Conservation (phyloP, 1,139 yeast species). For the Sugiyamaella paludigena region DNA sequence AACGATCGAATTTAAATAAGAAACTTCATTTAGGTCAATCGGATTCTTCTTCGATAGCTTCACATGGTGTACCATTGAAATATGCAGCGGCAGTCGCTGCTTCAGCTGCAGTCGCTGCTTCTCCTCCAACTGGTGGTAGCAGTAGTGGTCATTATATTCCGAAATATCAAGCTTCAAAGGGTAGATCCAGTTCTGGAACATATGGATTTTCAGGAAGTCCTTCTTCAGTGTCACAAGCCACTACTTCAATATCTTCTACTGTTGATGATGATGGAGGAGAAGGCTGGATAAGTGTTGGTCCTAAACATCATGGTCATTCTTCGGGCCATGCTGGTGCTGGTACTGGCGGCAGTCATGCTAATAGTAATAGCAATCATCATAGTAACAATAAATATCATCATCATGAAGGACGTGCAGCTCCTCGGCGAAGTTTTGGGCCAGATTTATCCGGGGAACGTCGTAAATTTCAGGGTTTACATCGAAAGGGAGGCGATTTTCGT, state of each 20-base stretch:
- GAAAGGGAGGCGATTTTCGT: not conserved
- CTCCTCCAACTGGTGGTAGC: constrained; percentile 3
- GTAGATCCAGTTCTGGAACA: no score
- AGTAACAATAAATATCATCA: not conserved
- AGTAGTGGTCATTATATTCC: not conserved
- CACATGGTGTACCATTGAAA: constrained; percentile 14
- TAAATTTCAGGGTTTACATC: constrained; percentile 6
- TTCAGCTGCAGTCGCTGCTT: constrained; percentile 6
- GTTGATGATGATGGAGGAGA: constrained; percentile 29
- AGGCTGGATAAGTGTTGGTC: constrained; percentile 38
- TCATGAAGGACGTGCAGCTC: constrained; percentile 8
- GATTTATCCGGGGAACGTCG: constrained; percentile 6
- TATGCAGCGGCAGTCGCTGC: constrained; percentile 12
- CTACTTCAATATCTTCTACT: constrained; percentile 5
- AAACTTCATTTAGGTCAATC: constrained; percentile 11
- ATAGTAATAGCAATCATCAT: not conserved
- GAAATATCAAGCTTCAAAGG: not conserved
- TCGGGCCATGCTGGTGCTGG: not conserved
- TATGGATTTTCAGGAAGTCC: no score
- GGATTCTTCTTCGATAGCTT: constrained; percentile 1
- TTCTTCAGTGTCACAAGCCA: not conserved
- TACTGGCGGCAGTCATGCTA: not conserved
- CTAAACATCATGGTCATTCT: constrained; percentile 20
- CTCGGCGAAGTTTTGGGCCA: not conserved
- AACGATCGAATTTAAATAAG: constrained; percentile 10